These are phyloP conservation scores for Populus ilicifolia DNA, from an alignment of 345 rosid genomes.

Conservation along the genomic window DNA sequence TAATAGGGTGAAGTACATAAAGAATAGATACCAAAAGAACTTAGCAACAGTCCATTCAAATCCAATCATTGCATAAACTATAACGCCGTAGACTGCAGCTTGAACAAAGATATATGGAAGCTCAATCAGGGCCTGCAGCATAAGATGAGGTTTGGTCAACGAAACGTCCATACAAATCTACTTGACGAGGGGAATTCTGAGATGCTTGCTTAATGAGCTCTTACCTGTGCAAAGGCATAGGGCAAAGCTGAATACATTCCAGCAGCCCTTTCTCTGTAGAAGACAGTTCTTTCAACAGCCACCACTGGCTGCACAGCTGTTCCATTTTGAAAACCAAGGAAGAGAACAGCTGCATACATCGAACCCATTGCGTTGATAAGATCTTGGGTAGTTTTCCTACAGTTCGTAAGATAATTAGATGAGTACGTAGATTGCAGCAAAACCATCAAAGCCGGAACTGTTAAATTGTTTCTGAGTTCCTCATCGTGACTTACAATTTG, in stretches of 20 bases:
- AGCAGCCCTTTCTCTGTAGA: constrained; percentile 73
- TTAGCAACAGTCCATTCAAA: constrained; percentile 53
- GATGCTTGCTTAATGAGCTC: background rate
- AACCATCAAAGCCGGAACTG: background rate
- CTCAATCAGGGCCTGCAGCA: constrained; percentile 50
- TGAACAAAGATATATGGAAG: constrained; percentile 53
- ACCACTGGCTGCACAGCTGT: constrained; percentile 64
- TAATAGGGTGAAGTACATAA: constrained; percentile 50
- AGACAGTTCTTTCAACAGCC: constrained; percentile 64
- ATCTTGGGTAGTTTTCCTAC: constrained; percentile 47
- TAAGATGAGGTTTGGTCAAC: background rate
- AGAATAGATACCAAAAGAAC: constrained; percentile 64
- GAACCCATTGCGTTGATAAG: constrained; percentile 70
- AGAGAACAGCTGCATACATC: constrained; percentile 64
- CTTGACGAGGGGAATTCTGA: background rate
- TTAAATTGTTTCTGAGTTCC: background rate
- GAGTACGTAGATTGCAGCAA: background rate
- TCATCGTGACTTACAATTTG: constrained; percentile 2
- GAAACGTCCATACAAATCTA: background rate
- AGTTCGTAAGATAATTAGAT: constrained; percentile 1
- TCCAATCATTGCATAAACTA: constrained; percentile 64
- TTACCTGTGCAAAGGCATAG: constrained; percentile 67
- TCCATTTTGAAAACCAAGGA: constrained; percentile 62
- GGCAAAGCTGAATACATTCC: constrained; percentile 84
- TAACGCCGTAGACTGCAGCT: constrained; percentile 38